Percentiles rank a stretch among this genome's conserved stretches.
Conservation (phyloP, 495 filamentous ascomycete species). For the Trichocladium uniseriatum region DNA sequence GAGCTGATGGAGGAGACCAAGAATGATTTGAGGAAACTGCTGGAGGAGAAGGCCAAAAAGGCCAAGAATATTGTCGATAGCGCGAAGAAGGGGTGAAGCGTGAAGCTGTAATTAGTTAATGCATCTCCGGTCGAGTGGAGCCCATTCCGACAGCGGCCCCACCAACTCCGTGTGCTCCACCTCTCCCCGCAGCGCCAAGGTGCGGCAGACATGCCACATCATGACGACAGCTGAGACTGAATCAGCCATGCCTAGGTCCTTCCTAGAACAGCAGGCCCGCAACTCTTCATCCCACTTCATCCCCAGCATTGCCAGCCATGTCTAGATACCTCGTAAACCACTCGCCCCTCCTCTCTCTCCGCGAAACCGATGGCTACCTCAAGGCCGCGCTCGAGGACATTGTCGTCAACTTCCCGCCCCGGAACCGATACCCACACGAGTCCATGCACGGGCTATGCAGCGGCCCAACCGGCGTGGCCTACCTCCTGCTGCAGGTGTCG, state of each 20-base stretch:
- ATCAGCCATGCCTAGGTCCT: no score
- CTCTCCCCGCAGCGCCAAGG: no score
- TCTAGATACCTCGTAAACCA: conserved; percentile 12
- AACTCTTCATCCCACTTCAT: no score
- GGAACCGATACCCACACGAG: conserved; percentile 18
- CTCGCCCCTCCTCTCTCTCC: conserved; percentile 3
- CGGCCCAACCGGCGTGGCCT: conserved; percentile 51
- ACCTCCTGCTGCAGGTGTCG: conserved; percentile 48
- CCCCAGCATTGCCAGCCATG: no score
- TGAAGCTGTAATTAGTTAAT: not conserved
- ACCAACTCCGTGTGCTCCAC: no score
- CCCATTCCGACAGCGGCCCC: no score
- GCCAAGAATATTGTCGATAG: conserved; percentile 34
- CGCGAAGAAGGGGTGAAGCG: conserved; percentile 23
- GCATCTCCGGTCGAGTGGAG: no score
- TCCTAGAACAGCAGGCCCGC: no score
- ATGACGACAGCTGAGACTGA: no score
- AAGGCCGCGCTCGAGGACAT: conserved; percentile 25
- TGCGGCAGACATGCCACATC: no score
- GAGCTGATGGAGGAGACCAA: conserved; percentile 51
- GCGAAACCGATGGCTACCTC: conserved; percentile 16
- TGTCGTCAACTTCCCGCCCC: conserved; percentile 24
- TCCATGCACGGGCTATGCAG: conserved; percentile 43
- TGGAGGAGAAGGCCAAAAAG: conserved; percentile 35
- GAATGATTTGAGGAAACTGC: conserved; percentile 39